Base-by-base conservation (phyloP, 257 asterid genomes). In the Jasminum sambac region DNA sequence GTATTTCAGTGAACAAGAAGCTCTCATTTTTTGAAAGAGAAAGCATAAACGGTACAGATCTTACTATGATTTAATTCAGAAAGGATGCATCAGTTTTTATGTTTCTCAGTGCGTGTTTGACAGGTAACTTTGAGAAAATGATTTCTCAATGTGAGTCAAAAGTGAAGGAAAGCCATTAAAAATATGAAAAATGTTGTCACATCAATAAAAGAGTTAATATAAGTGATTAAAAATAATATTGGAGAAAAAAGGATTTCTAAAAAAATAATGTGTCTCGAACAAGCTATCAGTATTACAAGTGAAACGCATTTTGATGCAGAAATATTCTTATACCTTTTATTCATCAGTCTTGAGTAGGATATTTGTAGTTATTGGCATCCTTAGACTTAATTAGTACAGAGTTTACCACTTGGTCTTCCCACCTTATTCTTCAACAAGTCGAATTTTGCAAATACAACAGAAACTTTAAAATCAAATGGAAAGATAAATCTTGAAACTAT, bases 1-100 rank as follows among this genome's bases (percentile, higher is more conserved):
- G 60, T 8, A 24, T 24, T 19, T 17, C 60, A 7, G 60, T 61
- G 42, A 30, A n/a, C 75, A 42, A 38, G 60, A 71, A 71, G 13
- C 37, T 43, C 24, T n/a, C 36, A n/a, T n/a, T 44, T 19, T n/a
- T 30, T 67, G 38, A 14, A 46, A 8, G 8, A 5, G 17, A 67
- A 43, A 43, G 60, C 30, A 24, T 11, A 19, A 17, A 11, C 0
- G 76, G 50, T 44, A 19, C 13, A 41, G 36, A 58, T 43, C 38
- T 40, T 44, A 19, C 61, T 55, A 21, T 55, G 61, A 48, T 65
- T 43, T 16, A 13, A 17, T 37, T 70, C 57, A n/a, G 48, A 12
- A 36, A 25, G 38, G 34, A 42, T 23, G 9, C 26, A 40, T 55
- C 65, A 21, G 68, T 10, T 63, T 63, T 12, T 36, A 3, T 41